phyloP scores from a whole-genome alignment of 2,329 filamentous ascomycete genomes.

The Teratosphaeriaceae sp. region DNA sequence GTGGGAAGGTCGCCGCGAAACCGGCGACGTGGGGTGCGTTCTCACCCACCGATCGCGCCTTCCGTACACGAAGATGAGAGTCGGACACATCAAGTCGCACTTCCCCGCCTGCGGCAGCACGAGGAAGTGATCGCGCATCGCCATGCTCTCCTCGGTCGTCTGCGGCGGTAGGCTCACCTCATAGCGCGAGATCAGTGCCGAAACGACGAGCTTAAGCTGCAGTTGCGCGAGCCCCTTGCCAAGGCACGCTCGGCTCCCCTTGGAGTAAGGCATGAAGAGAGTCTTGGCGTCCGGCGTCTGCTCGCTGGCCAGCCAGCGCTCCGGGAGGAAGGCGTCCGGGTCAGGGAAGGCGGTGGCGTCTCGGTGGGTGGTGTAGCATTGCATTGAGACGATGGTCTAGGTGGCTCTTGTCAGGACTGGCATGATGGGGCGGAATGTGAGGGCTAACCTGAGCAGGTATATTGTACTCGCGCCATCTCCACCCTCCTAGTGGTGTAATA shows the following conservation, averaged over 20 bases:
- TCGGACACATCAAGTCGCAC: slow-evolving; percentile 1
- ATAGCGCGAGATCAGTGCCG: neutral
- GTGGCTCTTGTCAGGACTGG: neutral
- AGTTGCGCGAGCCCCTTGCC: neutral
- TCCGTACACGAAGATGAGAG: too few relatives aligned
- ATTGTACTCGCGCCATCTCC: slow-evolving; percentile 13
- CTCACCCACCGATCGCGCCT: too few relatives aligned
- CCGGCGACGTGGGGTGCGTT: too few relatives aligned
- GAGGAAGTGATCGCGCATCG: neutral
- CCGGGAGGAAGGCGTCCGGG: slow-evolving; percentile 1
- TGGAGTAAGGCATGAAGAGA: slow-evolving; percentile 7
- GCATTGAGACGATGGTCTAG: slow-evolving; percentile 6
- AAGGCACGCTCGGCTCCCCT: slow-evolving; percentile 1
- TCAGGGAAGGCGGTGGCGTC: slow-evolving; percentile 8
- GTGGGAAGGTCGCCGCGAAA: too few relatives aligned
- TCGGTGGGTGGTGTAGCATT: slow-evolving; percentile 17
- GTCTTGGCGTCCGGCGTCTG: neutral
- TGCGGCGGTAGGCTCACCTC: neutral
- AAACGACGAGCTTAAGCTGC: neutral
- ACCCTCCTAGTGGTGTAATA: slow-evolving; percentile 15
- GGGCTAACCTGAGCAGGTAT: slow-evolving; percentile 12
- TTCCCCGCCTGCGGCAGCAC: neutral
- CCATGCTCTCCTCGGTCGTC: neutral
- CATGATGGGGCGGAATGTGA: too few relatives aligned
- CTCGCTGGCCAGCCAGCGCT: neutral